phyloP scores from a whole-genome alignment of 495 filamentous ascomycete species.

The Hyaloscypha bicolor region DNA sequence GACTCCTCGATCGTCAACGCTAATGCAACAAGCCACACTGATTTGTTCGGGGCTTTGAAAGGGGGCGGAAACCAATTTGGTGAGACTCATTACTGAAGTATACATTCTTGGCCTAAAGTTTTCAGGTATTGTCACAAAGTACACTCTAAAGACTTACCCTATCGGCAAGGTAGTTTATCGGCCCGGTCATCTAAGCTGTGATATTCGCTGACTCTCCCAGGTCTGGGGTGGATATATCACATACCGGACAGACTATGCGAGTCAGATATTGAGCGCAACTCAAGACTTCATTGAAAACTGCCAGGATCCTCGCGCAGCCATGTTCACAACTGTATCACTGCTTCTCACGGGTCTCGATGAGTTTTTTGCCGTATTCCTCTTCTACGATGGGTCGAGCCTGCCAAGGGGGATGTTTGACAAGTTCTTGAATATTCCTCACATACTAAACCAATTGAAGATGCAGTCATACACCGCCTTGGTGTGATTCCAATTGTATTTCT shows the following conservation, averaged over 20 bases:
- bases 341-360: conserved; percentile 45
- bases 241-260: conserved; percentile 43
- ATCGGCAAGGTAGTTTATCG: conserved; percentile 41
- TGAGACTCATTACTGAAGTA: conserved; percentile 14
- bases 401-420: conserved; percentile 56
- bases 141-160: conserved; percentile 48
- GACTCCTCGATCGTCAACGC: conserved; percentile 51
- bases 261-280: conserved; percentile 47
- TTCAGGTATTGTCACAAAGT: conserved; percentile 46
- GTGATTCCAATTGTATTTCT: neutral
- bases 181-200: neutral
- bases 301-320: conserved; percentile 51
- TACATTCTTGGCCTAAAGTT: neutral
- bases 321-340: conserved; percentile 58
- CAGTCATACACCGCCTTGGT: conserved; percentile 12
- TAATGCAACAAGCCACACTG: conserved; percentile 41
- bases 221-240: conserved; percentile 56
- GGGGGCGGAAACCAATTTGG: conserved; percentile 57
- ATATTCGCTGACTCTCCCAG: conserved; percentile 23
- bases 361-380: conserved; percentile 64
- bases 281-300: conserved; percentile 57
- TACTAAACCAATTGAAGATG: neutral
- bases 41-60: conserved; percentile 57
- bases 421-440: conserved; percentile 49
- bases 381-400: conserved; percentile 61